phyloP scores from a whole-genome alignment of 1,139 yeast genomes.

The Starmera stellimalicola region DNA sequence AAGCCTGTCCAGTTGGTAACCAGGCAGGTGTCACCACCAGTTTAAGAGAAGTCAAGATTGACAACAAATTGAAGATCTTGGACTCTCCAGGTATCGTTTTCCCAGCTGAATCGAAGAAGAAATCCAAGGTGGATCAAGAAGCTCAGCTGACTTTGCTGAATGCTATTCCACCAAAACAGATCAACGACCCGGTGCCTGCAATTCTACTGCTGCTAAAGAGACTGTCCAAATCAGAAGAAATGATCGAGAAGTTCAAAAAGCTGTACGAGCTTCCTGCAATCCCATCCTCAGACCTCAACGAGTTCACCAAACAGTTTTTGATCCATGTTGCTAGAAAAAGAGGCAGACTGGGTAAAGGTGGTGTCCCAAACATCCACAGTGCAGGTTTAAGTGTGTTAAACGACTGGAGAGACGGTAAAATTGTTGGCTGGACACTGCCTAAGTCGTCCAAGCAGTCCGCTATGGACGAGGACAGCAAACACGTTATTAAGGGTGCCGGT shows the following conservation, averaged over 20 bases:
- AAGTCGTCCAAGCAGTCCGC: slow-evolving; percentile 45
- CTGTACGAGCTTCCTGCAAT: slow-evolving; percentile 80
- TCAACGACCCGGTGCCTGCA: slow-evolving; percentile 79
- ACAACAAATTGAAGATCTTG: slow-evolving; percentile 75
- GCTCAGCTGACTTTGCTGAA: slow-evolving; percentile 83
- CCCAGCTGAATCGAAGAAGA: slow-evolving; percentile 55
- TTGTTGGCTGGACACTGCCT: slow-evolving; percentile 86
- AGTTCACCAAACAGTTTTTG: slow-evolving; percentile 72
- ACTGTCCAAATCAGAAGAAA: slow-evolving; percentile 58
- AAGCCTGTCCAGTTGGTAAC: slow-evolving; percentile 94
- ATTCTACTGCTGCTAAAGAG: slow-evolving; percentile 69
- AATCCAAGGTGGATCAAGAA: slow-evolving; percentile 56
- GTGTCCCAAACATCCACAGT: slow-evolving; percentile 78
- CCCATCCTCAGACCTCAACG: slow-evolving; percentile 50
- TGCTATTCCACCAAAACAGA: slow-evolving; percentile 84
- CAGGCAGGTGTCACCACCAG: slow-evolving; percentile 96
- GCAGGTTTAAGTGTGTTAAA: slow-evolving; percentile 79
- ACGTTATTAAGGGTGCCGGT: slow-evolving; percentile 21
- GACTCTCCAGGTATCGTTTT: slow-evolving; percentile 98
- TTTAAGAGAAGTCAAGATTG: slow-evolving; percentile 85
- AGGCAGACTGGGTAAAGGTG: slow-evolving; percentile 91
- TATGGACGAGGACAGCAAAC: slow-evolving; percentile 20
- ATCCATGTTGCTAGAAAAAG: slow-evolving; percentile 88
- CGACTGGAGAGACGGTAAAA: slow-evolving; percentile 97
- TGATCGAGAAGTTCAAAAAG: slow-evolving; percentile 65